A percentile compares a stretch with the other conserved stretches of the same genome.
phyloP scores from a whole-genome alignment of 371 early-diverging fungal species.

The Mortierella sp. region DNA sequence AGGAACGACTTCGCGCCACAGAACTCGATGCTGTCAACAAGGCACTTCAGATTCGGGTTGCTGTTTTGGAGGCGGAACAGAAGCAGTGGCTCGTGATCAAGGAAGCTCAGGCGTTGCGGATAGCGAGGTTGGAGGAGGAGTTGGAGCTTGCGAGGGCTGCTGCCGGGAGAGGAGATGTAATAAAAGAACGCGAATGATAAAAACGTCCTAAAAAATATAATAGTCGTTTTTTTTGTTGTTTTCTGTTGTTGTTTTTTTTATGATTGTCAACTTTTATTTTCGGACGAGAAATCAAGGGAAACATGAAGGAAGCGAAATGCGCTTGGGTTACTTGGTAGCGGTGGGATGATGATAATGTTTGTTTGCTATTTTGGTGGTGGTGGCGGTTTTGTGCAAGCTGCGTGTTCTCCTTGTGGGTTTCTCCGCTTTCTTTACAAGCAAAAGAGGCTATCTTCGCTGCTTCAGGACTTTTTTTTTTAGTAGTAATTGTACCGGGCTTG shows the following conservation, averaged over 20 bases:
- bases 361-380: neutral
- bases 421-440: neutral
- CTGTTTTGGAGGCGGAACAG: constrained; percentile 7
- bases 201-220: neutral
- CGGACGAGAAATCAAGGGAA: no score
- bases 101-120: constrained; percentile 6
- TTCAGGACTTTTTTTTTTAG: neutral
- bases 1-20: constrained; percentile 3
- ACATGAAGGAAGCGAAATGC: constrained; percentile 3
- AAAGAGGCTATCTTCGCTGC: neutral
- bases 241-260: no score
- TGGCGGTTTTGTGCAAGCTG: neutral
- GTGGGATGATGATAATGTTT: neutral
- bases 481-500: constrained; percentile 44
- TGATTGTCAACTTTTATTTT: no score
- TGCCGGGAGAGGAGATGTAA: neutral
- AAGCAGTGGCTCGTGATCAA: neutral
- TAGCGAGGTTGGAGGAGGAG: constrained; percentile 5
- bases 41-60: constrained; percentile 2
- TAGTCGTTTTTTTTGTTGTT: neutral
- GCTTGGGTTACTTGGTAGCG: neutral
- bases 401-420: neutral
- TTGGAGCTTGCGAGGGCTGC: constrained; percentile 7
- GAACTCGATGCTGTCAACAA: constrained; percentile 8
- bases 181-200: constrained; percentile 13